A percentile compares a stretch with the other conserved stretches of the same genome.
Conservation (phyloP, 768 basidiomycete species). For the Kwoniella dejecticola region DNA sequence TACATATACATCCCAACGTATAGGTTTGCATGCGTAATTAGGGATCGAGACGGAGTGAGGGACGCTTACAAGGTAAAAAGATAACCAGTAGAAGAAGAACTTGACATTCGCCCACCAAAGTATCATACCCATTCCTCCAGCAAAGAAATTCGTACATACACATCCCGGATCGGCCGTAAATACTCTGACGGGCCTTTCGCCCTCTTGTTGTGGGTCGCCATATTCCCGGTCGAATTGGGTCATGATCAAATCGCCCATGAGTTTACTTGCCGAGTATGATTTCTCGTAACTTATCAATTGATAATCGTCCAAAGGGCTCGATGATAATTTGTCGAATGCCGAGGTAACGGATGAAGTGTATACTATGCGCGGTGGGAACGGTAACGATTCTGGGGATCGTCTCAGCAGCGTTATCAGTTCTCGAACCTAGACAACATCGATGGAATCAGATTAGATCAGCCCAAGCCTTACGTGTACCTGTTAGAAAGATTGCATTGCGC, state of each 20-base stretch:
- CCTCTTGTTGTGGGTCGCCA: not conserved
- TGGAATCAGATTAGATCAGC: too few relatives aligned
- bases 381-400: conserved; percentile 39
- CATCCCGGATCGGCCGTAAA: conserved; percentile 35
- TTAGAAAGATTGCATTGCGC: too few relatives aligned
- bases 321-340: conserved; percentile 13
- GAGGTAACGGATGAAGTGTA: conserved; percentile 46
- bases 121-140: conserved; percentile 20
- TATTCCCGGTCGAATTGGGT: conserved; percentile 42
- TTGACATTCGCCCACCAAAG: conserved; percentile 20
- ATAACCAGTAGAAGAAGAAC: conserved; percentile 25
- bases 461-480: too few relatives aligned
- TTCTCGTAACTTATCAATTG: conserved; percentile 36
- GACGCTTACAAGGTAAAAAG: conserved; percentile 34
- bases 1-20: not conserved
- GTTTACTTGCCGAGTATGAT: conserved; percentile 51
- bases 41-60: not conserved
- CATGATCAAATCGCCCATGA: conserved; percentile 47
- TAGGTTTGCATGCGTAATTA: not conserved
- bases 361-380: conserved; percentile 49
- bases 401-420: conserved; percentile 44
- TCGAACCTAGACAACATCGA: conserved; percentile 28
- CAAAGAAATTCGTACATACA: conserved; percentile 28
- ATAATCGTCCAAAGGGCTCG: conserved; percentile 37
- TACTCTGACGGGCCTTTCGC: conserved; percentile 20